phyloP scores from a whole-genome alignment of 2,329 filamentous ascomycete species.

The Fusarium newnesense region DNA sequence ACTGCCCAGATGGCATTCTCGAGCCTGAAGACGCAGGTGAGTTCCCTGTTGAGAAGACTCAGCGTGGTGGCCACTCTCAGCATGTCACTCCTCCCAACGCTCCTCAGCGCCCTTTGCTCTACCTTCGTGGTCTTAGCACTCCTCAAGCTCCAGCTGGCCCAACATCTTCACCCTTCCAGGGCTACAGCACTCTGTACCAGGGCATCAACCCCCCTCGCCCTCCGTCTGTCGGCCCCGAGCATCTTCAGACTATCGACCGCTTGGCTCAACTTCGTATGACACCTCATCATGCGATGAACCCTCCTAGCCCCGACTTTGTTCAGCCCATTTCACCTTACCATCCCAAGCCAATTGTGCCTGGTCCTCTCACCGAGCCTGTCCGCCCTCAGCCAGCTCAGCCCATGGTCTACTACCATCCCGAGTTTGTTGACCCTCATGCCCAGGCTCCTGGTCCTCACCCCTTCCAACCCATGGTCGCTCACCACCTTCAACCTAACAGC shows the following conservation, averaged over 20 bases:
- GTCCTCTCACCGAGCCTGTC: not conserved
- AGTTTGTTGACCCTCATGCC: not conserved
- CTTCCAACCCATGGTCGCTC: not conserved
- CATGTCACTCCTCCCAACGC: not conserved
- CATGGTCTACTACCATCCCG: not conserved
- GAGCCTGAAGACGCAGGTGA: not conserved
- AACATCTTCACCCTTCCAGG: not conserved
- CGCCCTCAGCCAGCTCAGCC: not conserved
- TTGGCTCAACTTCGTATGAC: not conserved
- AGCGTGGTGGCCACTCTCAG: not conserved
- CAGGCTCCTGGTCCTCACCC: accelerated
- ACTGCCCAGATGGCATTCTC: not conserved
- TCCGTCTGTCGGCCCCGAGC: not conserved
- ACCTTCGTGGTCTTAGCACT: not conserved
- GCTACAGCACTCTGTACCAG: not conserved
- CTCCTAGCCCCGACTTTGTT: not conserved
- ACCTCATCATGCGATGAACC: not conserved
- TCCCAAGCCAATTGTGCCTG: not conserved
- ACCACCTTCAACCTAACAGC: accelerated
- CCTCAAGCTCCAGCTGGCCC: no score
- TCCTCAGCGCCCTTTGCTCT: not conserved
- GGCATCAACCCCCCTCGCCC: no score
- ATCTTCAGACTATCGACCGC: not conserved
- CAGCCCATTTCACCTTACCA: not conserved
- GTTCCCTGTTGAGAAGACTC: not conserved